phyloP scores from a whole-genome alignment of 2,329 filamentous ascomycete genomes.

The Alternaria postmessia region DNA sequence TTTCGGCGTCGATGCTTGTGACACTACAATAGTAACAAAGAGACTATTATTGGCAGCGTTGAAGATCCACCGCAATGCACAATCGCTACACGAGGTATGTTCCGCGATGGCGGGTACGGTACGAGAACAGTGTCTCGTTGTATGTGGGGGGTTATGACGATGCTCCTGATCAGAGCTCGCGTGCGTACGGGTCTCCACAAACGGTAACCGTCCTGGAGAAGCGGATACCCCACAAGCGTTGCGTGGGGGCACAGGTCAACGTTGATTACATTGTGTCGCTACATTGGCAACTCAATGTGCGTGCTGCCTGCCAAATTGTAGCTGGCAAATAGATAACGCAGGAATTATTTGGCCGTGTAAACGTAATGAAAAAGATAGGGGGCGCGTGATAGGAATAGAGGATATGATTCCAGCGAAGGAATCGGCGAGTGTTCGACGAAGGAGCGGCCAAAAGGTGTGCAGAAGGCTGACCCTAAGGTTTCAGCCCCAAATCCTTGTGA shows the following conservation, averaged over 20 bases:
- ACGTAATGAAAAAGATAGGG: neutral
- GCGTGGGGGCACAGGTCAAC: neutral
- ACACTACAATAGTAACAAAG: slow-evolving; percentile 3
- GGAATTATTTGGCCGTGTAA: neutral
- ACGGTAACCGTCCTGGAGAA: slow-evolving; percentile 2
- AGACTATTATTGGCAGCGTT: slow-evolving; percentile 2
- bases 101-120: neutral
- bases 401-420: slow-evolving; percentile 3
- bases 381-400: neutral
- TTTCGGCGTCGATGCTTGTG: neutral
- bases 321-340: neutral
- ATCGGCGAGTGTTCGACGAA: neutral
- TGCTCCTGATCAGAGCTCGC: neutral
- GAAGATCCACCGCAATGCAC: neutral
- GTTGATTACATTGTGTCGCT: neutral
- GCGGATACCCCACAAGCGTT: neutral
- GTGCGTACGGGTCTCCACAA: slow-evolving; percentile 6
- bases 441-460: neutral
- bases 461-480: slow-evolving; percentile 2
- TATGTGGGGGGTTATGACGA: neutral
- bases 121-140: neutral
- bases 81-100: neutral
- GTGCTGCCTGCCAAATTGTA: neutral
- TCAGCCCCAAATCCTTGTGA: neutral
- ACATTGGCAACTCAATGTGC: neutral